Evolutionary conservation across 106 monocot genomes (phyloP).

Genomic region (Chionographis japonica): DNA sequence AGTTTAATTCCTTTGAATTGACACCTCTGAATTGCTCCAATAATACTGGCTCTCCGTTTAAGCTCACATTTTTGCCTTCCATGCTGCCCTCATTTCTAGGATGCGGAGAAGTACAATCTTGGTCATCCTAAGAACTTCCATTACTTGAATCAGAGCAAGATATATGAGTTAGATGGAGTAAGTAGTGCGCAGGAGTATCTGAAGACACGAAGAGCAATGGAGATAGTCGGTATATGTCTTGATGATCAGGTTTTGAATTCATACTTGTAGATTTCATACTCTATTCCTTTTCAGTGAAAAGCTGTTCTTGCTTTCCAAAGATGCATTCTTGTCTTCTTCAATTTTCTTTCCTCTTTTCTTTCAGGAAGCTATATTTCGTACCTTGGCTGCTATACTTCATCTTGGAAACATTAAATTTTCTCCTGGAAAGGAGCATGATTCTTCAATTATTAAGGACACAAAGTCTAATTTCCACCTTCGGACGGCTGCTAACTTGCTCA

Average conservation of each 20-base stretch:
- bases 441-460: constrained; percentile 42
- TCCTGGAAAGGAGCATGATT: constrained; percentile 54
- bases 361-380: constrained; percentile 94
- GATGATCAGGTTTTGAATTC: constrained; percentile 55
- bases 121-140: constrained; percentile 68
- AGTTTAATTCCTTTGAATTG: no score
- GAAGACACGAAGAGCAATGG: constrained; percentile 88
- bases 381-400: constrained; percentile 86
- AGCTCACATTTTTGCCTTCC: constrained; percentile 3
- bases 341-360: constrained; percentile 1
- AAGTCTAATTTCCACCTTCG: constrained; percentile 50
- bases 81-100: constrained; percentile 30
- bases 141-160: constrained; percentile 90
- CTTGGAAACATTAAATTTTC: constrained; percentile 86
- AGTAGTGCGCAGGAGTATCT: constrained; percentile 69
- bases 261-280: neutral
- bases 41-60: neutral
- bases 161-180: constrained; percentile 66
- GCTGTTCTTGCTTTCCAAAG: neutral
- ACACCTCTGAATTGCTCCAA: neutral
- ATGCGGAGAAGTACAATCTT: constrained; percentile 71
- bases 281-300: neutral
- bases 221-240: constrained; percentile 84
- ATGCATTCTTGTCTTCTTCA: neutral
- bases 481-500: constrained; percentile 57